Evolutionary conservation across 257 asterid genomes (phyloP).

Genomic region (Knoxia roxburghii): DNA sequence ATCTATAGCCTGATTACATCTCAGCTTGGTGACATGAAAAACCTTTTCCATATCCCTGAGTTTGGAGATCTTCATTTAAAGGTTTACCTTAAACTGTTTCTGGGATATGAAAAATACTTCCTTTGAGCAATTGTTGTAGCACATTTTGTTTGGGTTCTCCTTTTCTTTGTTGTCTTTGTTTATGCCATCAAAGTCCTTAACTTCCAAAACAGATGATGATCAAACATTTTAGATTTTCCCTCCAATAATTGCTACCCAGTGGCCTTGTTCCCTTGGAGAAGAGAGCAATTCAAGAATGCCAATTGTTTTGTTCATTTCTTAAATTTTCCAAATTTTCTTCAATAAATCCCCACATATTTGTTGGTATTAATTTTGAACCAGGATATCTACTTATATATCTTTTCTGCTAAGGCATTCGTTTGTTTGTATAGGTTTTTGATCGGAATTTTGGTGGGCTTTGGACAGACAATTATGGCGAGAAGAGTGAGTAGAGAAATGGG

Average conservation of each 20-base stretch:
- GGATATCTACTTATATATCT: too few species aligned
- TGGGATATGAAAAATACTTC: constrained; percentile 55
- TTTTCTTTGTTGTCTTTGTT: constrained; percentile 55
- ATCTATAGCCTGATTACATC: constrained; percentile 73
- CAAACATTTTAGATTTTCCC: too few species aligned
- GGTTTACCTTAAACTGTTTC: constrained; percentile 39
- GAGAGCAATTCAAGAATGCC: not conserved
- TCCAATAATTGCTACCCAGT: too few species aligned
- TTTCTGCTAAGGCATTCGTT: too few species aligned
- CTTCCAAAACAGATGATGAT: constrained; percentile 59
- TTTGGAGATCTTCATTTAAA: constrained; percentile 43
- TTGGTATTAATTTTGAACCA: not conserved
- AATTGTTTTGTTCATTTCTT: not conserved
- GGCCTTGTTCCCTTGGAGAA: not conserved
- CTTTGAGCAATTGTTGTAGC: constrained; percentile 57
- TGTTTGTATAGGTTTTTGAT: constrained; percentile 79
- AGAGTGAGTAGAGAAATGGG: constrained; percentile 51
- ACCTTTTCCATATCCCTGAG: constrained; percentile 39
- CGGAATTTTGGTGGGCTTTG: constrained; percentile 54
- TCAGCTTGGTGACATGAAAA: constrained; percentile 49
- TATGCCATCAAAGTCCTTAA: constrained; percentile 59
- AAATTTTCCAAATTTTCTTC: not conserved
- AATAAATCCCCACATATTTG: not conserved
- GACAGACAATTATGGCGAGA: constrained; percentile 66
- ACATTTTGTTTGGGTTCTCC: constrained; percentile 63